Evolutionary conservation across 345 rosid species (phyloP).

Genomic region (Eucalyptus globulus): DNA sequence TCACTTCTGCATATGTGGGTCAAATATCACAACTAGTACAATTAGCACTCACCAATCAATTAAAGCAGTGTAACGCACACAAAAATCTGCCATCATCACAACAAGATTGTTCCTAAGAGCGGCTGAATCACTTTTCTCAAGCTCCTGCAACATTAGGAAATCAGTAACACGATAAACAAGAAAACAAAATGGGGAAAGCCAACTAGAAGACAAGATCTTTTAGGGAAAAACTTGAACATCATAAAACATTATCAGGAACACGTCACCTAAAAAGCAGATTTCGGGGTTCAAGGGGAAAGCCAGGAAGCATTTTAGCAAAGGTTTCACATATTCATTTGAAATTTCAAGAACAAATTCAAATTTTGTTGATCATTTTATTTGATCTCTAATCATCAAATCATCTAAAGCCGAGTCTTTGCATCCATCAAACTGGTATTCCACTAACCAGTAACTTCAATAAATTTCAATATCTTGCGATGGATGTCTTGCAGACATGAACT

Average conservation of each 20-base stretch:
- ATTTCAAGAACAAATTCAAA: background rate
- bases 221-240: background rate
- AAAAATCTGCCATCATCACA: constrained; percentile 82
- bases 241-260: background rate
- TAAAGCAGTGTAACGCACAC: constrained; percentile 80
- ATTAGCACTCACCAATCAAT: constrained; percentile 68
- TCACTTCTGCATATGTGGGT: background rate
- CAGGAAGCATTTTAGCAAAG: background rate
- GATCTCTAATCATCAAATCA: background rate
- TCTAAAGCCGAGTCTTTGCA: background rate
- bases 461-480: background rate
- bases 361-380: background rate
- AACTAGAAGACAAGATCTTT: background rate
- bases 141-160: constrained; percentile 43
- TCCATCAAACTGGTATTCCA: background rate
- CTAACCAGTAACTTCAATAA: background rate
- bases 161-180: background rate
- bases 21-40: background rate
- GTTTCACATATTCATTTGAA: background rate
- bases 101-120: constrained; percentile 88
- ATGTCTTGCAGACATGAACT: background rate
- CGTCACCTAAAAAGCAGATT: background rate
- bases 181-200: background rate
- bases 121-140: constrained; percentile 78
- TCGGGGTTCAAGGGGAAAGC: background rate